Evolutionary conservation across 495 filamentous ascomycete species (phyloP), one percentile per base, ranked within the genome.

Genomic region (Rusavskia elegans): DNA sequence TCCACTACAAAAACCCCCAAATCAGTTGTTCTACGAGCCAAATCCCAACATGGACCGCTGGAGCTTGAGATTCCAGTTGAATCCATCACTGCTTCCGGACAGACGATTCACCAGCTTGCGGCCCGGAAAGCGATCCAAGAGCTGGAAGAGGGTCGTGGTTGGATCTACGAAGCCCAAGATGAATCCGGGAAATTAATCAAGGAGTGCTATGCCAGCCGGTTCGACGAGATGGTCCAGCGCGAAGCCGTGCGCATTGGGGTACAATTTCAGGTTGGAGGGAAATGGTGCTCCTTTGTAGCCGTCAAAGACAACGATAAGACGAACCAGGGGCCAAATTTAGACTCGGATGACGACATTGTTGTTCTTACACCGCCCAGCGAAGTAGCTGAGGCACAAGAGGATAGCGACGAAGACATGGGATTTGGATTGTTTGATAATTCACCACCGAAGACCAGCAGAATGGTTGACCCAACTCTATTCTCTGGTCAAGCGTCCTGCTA

Each of bases 201-300:
- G 48, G 64, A 75, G 5, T 67, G 67, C 41, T 72, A 72, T 50
- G 51, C 63, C 2, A 66, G 68, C 35, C 68, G 64, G 39, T 76
- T 76, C 59, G 55, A 70, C 6, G 70, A 79, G 41, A 68, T 83
- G 58, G 75, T 76, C 1, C 68, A 79, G 57, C 69, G 70, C 17
- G 84, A 88, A 62, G 82, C 74, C 6, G 74, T 83, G 3, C 61
- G 74, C 0, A 65, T 87, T 0, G 83, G 83, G 0, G 71, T 78
- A 36, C 66, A 71, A 25, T 87, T 75, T 55, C 80, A 82, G 46
- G 72, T 87, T 16, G 77, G 73, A 4, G 75, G 80, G 0, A 84
- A 80, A 58, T 82, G 76, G 72, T 82, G 78, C 55, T 80, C 77
- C 0, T 88, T 87, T 51, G 79, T 87, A 4, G 83, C 84, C 5